Evolutionary conservation across 345 rosid species (phyloP).

Genomic region (Cardamine resedifolia): DNA sequence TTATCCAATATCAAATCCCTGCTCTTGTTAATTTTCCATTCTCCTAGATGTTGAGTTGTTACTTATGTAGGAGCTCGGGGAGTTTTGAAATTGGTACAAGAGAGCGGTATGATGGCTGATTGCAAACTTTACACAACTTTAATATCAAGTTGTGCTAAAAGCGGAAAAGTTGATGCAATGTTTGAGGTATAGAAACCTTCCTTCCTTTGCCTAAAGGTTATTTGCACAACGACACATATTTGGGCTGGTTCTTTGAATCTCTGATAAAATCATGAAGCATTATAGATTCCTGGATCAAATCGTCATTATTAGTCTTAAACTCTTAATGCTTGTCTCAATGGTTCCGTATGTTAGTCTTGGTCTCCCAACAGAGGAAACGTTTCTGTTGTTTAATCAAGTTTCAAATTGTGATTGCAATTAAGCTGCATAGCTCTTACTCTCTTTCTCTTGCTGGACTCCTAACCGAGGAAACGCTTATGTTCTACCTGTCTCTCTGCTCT

Average conservation of each 20-base stretch:
- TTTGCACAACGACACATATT: neutral
- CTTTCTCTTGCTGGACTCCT: neutral
- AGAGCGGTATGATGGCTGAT: conserved; percentile 67
- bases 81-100: conserved; percentile 69
- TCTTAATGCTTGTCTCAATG: conserved; percentile 3
- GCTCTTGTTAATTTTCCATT: conserved; percentile 10
- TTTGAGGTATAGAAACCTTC: conserved; percentile 63
- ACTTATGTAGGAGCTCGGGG: conserved; percentile 65
- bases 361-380: neutral
- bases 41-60: conserved; percentile 17
- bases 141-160: conserved; percentile 89
- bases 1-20: neutral
- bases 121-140: conserved; percentile 92
- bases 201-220: conserved; percentile 21
- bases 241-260: conserved; percentile 1
- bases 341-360: neutral
- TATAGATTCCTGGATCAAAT: conserved; percentile 4
- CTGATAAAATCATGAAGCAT: conserved; percentile 7
- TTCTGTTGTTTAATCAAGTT: neutral
- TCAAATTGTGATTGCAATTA: conserved; percentile 4
- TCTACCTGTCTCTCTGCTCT: neutral
- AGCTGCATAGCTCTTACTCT: neutral
- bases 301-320: neutral
- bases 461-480: neutral
- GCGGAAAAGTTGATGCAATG: conserved; percentile 96